These are phyloP conservation scores for Peniophora sp. DNA, from an alignment of 1,284 basidiomycete species.

Conservation along the genomic window DNA sequence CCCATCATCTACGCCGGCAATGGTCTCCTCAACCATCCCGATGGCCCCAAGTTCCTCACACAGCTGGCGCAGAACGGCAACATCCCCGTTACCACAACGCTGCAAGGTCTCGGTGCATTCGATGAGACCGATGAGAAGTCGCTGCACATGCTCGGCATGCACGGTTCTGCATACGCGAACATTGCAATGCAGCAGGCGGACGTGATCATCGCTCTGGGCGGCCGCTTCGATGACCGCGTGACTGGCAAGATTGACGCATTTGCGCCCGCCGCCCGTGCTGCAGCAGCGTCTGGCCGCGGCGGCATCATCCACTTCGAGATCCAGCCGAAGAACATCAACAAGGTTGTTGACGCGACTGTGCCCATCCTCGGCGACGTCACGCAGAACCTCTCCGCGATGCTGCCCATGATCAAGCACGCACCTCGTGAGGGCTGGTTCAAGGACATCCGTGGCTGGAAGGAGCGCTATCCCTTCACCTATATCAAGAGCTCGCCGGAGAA, in stretches of 20 bases:
- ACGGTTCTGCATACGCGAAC: conserved; percentile 96
- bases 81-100: conserved; percentile 95
- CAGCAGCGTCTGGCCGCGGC: conserved; percentile 80
- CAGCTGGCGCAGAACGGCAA: conserved; percentile 80
- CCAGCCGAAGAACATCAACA: conserved; percentile 98
- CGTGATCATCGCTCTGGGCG: conserved; percentile 95
- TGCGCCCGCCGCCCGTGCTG: conserved; percentile 84
- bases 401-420: conserved; percentile 66
- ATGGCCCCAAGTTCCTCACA: conserved; percentile 80
- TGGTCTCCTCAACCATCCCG: conserved; percentile 78
- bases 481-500: conserved; percentile 45
- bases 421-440: conserved; percentile 77
- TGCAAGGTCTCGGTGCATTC: conserved; percentile 93
- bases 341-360: conserved; percentile 92
- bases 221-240: conserved; percentile 96
- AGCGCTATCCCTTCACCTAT: conserved; percentile 87
- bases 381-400: conserved; percentile 72
- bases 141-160: conserved; percentile 99
- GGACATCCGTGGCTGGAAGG: conserved; percentile 83
- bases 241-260: conserved; percentile 90
- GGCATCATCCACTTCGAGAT: conserved; percentile 99
- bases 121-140: conserved; percentile 86
- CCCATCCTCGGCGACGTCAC: conserved; percentile 93
- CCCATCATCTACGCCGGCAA: conserved; percentile 95
- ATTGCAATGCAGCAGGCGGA: conserved; percentile 96